Base-by-base conservation (phyloP, 805 yeast species). In the Nakazawaea populi region DNA sequence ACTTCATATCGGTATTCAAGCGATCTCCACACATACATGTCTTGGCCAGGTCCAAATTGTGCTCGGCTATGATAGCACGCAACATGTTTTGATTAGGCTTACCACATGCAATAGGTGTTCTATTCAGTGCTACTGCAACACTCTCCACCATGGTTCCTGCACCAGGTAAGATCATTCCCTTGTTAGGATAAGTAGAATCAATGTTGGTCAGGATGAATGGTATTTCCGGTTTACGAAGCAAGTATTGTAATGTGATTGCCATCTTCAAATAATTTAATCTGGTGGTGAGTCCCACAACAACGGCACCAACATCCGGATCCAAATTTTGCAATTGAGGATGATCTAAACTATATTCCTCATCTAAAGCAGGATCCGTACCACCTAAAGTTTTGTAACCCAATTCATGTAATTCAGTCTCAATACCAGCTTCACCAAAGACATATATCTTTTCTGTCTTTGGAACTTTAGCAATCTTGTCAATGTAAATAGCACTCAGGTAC, bases 1-100 rank as follows among this genome's bases (percentile, higher is more conserved):
- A 94, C 62, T 78, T 79, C 83, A 94, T 92, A 61, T 94, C 99
- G 0, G 99, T 94, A 66, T 94, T 92, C 53, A 94, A 73, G 57
- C 99, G 76, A 65, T 94, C 99, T 24, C 99, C 99, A 52, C 94
- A 80, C 98, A 94, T 94, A 56, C 92, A 76, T 10, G 96, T 84
- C 52, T 80, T 75, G 4, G 69, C 56, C 48, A 81, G 79, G 48
- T 82, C 82, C 35, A 81, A 71, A 18, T 77, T 66, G 52, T 79
- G 76, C 36, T 82, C 81, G 3, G 87, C 87, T 55, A 83, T 79
- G 63, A 94, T 87, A 24, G 96, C 84, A 62, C 89, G 88, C 84
- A 94, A 79, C 97, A 94, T 91, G 50, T 85, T 83, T 56, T 79
- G 82, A 51, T 84, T 82, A 27, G 99, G 99, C 64, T 94, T 94